Base-by-base conservation (phyloP, 2,329 filamentous ascomycete species). In the Venturia asperata region DNA sequence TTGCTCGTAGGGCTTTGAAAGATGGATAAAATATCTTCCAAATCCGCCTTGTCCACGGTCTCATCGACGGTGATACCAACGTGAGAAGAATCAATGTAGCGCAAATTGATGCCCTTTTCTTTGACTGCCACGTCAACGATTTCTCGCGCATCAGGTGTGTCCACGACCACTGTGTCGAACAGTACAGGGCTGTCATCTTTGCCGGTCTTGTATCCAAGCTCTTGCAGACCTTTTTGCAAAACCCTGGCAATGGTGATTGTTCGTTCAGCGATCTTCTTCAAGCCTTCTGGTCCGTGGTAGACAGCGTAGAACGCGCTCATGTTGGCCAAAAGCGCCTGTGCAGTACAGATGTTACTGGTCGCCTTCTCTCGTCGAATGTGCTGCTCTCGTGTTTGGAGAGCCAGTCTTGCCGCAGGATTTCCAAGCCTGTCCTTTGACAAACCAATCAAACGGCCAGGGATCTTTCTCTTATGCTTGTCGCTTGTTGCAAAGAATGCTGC, bases 301-400 rank as follows among this genome's bases (percentile, higher is more conserved):
- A 97, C 83, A 63, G 92, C 92, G 74, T 96, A 97, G 79, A 97
- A 88, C 64, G 92, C 91, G 70, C 87, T 93, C 91, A 97, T 97
- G 76, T 97, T 97, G 45, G 93, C 93, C 63, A 97, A 81, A 34
- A 97, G 80, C 10, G 93, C 93, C 77, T 97, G 93, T 1, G 93
- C 92, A 1, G 93, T 97, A 80, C 93, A 97, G 67, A 97, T 92
- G 74, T 97, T 97, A 80, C 92, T 96, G 1, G 93, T 97, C 1
- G 93, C 93, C 83, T 97, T 97, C 76, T 97, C 93, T 72, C 93
- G 85, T 69, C 93, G 85, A 74, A 97, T 97, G 75, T 97, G 93
- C 79, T 97, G 93, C 78, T 97, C 93, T 71, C 93, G 84, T 11
- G 93, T 97, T 78, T 97, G 93, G 63, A 97, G 80, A 21, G 93